Evolutionary conservation across 164 flowering plant species (phyloP), one percentile per base, ranked within the genome.

Genomic region (Liquidambar formosana): DNA sequence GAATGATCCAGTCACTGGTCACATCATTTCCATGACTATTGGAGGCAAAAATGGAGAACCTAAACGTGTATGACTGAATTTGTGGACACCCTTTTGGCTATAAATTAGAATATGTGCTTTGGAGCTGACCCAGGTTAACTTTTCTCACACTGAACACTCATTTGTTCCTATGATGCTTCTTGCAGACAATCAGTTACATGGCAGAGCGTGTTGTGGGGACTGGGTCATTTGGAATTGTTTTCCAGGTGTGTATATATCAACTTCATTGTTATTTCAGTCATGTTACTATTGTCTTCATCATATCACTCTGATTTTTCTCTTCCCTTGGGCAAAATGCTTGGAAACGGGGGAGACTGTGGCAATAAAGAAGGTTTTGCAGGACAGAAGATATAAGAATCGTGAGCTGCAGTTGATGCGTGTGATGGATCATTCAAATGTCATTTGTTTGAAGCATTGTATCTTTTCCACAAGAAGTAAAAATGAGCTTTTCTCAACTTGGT

Each of bases 41-140:
- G 92, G 92, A 57, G 92, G 92, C 57, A 88, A 84, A 75, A 86
- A 88, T 78, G 92, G 92, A 61, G 90, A 88, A 58, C 92, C 92
- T 18, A 88, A 86, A 68, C 86, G 79, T 84, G 89, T 88, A 68
- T 44, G 54, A 14, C 19, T 47, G 22, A 14, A 43, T 18, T 26
- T n/a, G n/a, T 12, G 12, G 14, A 8, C 22, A 9, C n/a, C 18
- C 28, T 60, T 23, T 8, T 27, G 43, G 60, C 9, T 51, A 0
- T 51, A n/a, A 18, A 51, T 3, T 51, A 51, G 5, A 51, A 19
- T 14, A 47, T 49, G 45, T 61, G 33, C 45, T 25, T 21, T 43
- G 23, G 18, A 3, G 19, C 18, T 15, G 3, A n/a, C 8, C 33
- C 19, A 8, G 44, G 28, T 8, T 52, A 12, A 38, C 2, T 13